Base-by-base conservation (phyloP, 164 flowering plant genomes). In the Magnolia officinalis region DNA sequence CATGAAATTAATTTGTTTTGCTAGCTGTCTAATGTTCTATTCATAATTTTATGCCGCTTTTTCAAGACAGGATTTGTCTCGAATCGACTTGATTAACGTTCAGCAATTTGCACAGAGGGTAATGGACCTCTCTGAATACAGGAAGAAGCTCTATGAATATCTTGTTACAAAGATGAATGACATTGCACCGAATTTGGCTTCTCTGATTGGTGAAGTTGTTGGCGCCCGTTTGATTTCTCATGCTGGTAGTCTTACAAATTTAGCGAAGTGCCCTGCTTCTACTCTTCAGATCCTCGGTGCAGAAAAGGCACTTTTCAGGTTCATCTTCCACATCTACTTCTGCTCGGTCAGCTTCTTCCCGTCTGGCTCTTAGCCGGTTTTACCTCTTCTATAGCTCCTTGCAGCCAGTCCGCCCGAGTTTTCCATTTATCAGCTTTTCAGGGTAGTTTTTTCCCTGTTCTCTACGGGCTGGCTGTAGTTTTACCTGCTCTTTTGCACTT, bases 271-370 rank as follows among this genome's bases (percentile, higher is more conserved):
- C 85, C 99, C 98, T 26, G 85, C 99, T 75, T 96, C 99, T n/a
- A 96, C 98, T 21, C 98, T 96, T 75, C 99, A 96, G 83, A 96
- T 94, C 72, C 98, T 96, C 79, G 99, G 99, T 78, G 99, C 99
- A n/a, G 99, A 96, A 83, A 96, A 96, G 85, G 98, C 99, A 26
- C 95, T 96, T 66, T 96, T 96, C 87, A 92, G 99, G 99, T 96
- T 8, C 21, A 14, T 37, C 45, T 59, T n/a, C 24, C 78, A 65
- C 7, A 18, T 68, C 72, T 2, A 50, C 16, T 58, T 1, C 2
- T 69, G 31, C 26, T 24, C 26, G 1, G 26, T 24, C 26, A 24
- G 26, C 26, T 24, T 24, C 26, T 24, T 24, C 26, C 26, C 1
- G 26, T 24, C 26, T 24, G 26, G 26, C 26, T 24, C 26, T 24